Evolutionary conservation across 2,329 filamentous ascomycete genomes (phyloP), one percentile per base, ranked within the genome.

Genomic region (Fusarium anthophilum): DNA sequence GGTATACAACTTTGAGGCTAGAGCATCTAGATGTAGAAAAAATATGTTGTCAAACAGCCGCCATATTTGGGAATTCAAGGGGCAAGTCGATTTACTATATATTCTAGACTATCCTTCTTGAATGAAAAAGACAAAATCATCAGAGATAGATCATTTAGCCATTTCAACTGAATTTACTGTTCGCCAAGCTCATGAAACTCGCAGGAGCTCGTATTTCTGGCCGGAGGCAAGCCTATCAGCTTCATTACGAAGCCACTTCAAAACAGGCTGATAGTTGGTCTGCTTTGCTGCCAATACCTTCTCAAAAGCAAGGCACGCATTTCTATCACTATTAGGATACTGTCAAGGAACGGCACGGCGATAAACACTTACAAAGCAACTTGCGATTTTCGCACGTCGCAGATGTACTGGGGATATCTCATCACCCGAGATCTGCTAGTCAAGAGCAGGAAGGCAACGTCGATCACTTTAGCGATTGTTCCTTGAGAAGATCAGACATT

Each of bases 211-310:
- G 28, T 62, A 50, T 35, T 60, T 62, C 56, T 66, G 72, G 18
- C 41, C 59, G 4, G 67, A 63, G 11, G 68, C 63, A 39, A 87
- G 79, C 57, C 81, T 84, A 41, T 77, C 77, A 22, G 84, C 82
- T 75, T 90, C 84, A 20, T 70, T 79, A 12, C 87, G 85, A 68
- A 98, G 82, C 94, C 94, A 98, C 38, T 80, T 81, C 65, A 98
- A 82, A 20, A 95, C 87, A 37, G 83, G 82, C 10, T 78, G 79
- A 81, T 94, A 94, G 62, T 86, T 88, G 39, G 92, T 91, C 86
- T 97, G 95, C 80, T 92, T 94, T 75, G 86, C 88, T 54, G 82
- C 80, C 76, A 98, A 85, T 35, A 96, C 91, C 58, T 86, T 84
- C 51, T 85, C 81, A 77, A 97, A 97, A 10, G 94, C 94, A 35